Base-by-base conservation (phyloP, 208 protist species). In the Herpetomonas muscarum region DNA sequence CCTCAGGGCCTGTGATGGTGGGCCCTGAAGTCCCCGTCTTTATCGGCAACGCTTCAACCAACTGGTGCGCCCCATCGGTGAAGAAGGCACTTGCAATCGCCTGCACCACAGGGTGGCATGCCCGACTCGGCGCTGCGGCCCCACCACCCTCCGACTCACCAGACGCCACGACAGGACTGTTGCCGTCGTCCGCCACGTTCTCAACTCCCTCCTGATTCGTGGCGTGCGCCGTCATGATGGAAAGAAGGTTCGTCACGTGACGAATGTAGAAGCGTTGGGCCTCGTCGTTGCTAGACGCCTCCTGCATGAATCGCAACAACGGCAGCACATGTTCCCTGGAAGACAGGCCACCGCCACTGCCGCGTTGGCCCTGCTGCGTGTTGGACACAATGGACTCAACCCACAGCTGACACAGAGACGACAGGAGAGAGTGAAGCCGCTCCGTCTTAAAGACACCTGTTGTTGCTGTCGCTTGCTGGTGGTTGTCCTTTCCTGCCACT, bases 301-400 rank as follows among this genome's bases (percentile, higher is more conserved):
- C n/a, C n/a, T 19, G 15, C 41, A 46, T 22, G 15, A 7, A 5
- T 24, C 22, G 15, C 41, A 46, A 46, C 10, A 46, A 5, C 10
- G 41, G 41, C 19, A 46, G 15, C 41, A 46, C 17, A 19, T 6
- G 10, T 9, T 9, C 6, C 15, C 15, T 22, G 15, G 41, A 39
- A 68, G 2, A 60, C 57, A 1, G 57, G 56, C 12, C 54, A 55
- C 0, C 26, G 28, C 28, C 47, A 22, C n/a, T 17, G 12, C 5
- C 9, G 12, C 3, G 26, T 22, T 42, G 6, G 1, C 39, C n/a
- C n/a, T n/a, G n/a, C n/a, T n/a, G n/a, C n/a, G n/a, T n/a, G n/a
- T n/a, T n/a, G n/a, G n/a, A n/a, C n/a, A n/a, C n/a, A n/a, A n/a
- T n/a, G n/a, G n/a, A n/a, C n/a, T n/a, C n/a, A n/a, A n/a, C n/a